Base-by-base conservation (phyloP, 257 asterid species). In the Fraxinus anomala region DNA sequence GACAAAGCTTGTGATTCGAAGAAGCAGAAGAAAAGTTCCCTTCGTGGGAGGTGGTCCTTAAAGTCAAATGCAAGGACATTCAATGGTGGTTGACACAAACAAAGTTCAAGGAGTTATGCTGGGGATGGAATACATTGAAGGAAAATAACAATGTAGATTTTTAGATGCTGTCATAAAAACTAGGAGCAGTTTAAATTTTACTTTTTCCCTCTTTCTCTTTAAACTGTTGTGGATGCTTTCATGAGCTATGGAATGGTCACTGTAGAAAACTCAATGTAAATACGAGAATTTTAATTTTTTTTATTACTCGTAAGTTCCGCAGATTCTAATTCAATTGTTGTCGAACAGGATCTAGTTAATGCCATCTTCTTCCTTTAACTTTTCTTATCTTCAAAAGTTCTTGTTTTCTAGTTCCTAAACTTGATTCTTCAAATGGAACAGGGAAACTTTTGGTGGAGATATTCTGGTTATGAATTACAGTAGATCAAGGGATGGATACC, bases 401-500 rank as follows among this genome's bases (percentile, higher is more conserved):
- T 63, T 63, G 68, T 63, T 63, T 63, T 24, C 69, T 63, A 23
- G 33, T 23, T 63, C 19, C 33, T 63, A 63, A 24, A 24, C 19
- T 63, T 24, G 13, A 63, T 63, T 11, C 69, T 63, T 63, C 65
- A 54, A 14, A 3, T 63, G 69, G 2, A 11, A 23, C 69, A 63
- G 34, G 69, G 69, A 63, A 8, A 24, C 33, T 76, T 77, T 28
- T 77, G 79, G 17, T 72, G 28, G 31, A 79, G 75, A 76, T 49
- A 66, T 72, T 37, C 36, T 65, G 76, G 75, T 47, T 77, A 65
- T 75, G 49, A 30, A 69, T 23, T 51, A 66, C 73, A 36, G 78
- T 70, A 49, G 39, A 67, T 78, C 73, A 51, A 68, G 56, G 67
- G 76, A 89, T 87, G 97, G 91, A 86, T 73, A 72, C 77, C 83